Evolutionary conservation across 2,329 filamentous ascomycete species (phyloP).

Genomic region (Colletotrichum simmondsii): DNA sequence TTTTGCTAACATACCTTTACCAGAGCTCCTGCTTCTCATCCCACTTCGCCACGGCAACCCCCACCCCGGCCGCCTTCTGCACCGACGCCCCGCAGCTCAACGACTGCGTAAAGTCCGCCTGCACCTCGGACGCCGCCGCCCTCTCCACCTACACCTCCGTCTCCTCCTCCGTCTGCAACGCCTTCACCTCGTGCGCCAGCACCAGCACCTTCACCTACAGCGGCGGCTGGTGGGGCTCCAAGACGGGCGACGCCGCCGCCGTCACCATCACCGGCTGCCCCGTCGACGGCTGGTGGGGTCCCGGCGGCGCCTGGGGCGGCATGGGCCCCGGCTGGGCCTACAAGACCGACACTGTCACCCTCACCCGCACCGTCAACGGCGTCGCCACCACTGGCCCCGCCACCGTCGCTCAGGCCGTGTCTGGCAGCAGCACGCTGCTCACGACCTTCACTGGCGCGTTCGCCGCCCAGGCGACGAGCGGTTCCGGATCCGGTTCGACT

Average conservation of each 20-base stretch:
- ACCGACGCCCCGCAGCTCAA: conserved; percentile 28
- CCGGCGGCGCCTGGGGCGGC: conserved; percentile 34
- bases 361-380: conserved; percentile 26
- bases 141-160: conserved; percentile 36
- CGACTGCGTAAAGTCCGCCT: conserved; percentile 38
- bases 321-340: conserved; percentile 38
- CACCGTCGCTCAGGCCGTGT: conserved; percentile 21
- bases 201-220: conserved; percentile 41
- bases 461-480: conserved; percentile 30
- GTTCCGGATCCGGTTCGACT: conserved; percentile 10
- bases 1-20: not conserved
- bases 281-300: conserved; percentile 39
- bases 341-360: conserved; percentile 38
- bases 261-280: conserved; percentile 41
- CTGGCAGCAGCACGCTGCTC: conserved; percentile 37
- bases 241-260: conserved; percentile 34
- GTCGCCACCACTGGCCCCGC: conserved; percentile 16
- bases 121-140: conserved; percentile 35
- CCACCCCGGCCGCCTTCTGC: conserved; percentile 39
- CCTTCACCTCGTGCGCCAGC: conserved; percentile 35
- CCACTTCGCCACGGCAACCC: conserved; percentile 38
- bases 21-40: conserved; percentile 40
- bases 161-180: conserved; percentile 38
- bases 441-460: conserved; percentile 35
- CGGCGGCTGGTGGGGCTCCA: conserved; percentile 32